Conservation (phyloP, 2,329 filamentous ascomycete genomes). For the Neofusicoccum cordaticola region DNA sequence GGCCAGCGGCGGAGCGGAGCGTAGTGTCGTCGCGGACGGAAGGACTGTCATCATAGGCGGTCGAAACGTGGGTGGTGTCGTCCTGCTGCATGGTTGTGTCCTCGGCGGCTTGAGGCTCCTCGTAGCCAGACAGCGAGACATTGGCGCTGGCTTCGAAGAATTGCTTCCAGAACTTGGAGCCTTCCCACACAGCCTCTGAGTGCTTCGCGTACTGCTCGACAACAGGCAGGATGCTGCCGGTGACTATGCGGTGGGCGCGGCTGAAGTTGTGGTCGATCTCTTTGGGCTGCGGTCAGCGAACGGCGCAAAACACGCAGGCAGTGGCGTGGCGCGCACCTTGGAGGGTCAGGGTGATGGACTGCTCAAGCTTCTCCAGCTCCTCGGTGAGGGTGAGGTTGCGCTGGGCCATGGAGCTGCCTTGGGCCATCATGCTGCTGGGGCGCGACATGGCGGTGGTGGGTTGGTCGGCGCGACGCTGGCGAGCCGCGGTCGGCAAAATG, state of each 20-base stretch:
- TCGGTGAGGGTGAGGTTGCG: conserved; percentile 78
- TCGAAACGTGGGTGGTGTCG: conserved; percentile 30
- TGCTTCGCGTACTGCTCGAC: conserved; percentile 95
- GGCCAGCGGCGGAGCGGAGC: conserved; percentile 36
- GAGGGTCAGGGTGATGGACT: conserved; percentile 91
- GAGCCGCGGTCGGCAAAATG: conserved; percentile 2
- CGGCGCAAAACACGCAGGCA: conserved; percentile 20
- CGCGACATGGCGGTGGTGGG: conserved; percentile 8
- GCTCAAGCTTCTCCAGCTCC: conserved; percentile 91
- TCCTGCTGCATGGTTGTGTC: conserved; percentile 46
- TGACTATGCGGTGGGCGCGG: conserved; percentile 93
- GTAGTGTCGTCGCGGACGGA: conserved; percentile 37
- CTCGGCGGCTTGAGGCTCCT: conserved; percentile 67
- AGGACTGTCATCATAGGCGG: conserved; percentile 36
- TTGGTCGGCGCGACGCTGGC: neutral
- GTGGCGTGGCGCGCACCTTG: conserved; percentile 62
- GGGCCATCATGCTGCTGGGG: conserved; percentile 13
- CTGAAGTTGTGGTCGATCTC: conserved; percentile 99
- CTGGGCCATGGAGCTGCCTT: conserved; percentile 32
- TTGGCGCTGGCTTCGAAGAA: conserved; percentile 99
- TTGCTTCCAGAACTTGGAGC: conserved; percentile 99
- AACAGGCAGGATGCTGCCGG: conserved; percentile 84
- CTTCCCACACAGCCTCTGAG: conserved; percentile 92
- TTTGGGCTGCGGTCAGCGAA: conserved; percentile 39
- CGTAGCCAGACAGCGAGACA: conserved; percentile 91